Conservation (phyloP, 169 alveolate genomes). For the Perkinsus chesapeaki region DNA sequence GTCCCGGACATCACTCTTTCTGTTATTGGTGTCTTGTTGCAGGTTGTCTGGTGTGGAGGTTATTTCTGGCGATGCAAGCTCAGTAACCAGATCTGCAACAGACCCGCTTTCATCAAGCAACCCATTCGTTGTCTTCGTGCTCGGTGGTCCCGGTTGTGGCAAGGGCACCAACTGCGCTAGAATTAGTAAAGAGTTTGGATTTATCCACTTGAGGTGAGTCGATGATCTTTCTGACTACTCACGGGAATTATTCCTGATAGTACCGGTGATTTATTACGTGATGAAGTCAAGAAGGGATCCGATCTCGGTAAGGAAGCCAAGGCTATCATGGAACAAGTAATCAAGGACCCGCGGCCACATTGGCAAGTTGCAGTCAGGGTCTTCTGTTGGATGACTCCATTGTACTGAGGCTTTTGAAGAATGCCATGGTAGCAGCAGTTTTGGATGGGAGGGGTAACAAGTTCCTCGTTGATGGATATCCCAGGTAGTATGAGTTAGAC, state of each 20-base stretch:
- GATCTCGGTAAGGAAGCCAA: conserved; percentile 29
- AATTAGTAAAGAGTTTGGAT: conserved; percentile 51
- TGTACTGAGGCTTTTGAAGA: conserved; percentile 36
- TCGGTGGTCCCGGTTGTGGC: conserved; percentile 72
- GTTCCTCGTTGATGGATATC: conserved; percentile 64
- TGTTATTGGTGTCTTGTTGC: not conserved
- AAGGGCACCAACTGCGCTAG: conserved; percentile 64
- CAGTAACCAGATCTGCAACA: not conserved
- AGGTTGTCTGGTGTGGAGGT: not conserved
- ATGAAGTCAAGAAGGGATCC: conserved; percentile 26
- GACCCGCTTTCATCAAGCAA: conserved; percentile 5
- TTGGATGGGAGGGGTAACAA: conserved; percentile 23
- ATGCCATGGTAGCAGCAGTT: conserved; percentile 17
- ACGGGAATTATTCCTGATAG: not conserved
- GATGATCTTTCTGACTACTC: not conserved
- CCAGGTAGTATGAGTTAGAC: no score
- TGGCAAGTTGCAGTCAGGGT: conserved; percentile 29
- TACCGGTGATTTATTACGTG: conserved; percentile 53
- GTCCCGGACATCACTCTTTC: no score
- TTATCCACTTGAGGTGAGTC: conserved; percentile 37
- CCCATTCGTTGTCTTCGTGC: conserved; percentile 47
- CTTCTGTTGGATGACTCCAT: conserved; percentile 42
- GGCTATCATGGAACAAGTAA: conserved; percentile 25
- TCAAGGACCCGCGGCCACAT: not conserved
- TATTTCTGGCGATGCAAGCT: not conserved